These are phyloP conservation scores for Peronosclerospora sorghi DNA, from an alignment of 352 stramenopile genomes.

Conservation along the genomic window DNA sequence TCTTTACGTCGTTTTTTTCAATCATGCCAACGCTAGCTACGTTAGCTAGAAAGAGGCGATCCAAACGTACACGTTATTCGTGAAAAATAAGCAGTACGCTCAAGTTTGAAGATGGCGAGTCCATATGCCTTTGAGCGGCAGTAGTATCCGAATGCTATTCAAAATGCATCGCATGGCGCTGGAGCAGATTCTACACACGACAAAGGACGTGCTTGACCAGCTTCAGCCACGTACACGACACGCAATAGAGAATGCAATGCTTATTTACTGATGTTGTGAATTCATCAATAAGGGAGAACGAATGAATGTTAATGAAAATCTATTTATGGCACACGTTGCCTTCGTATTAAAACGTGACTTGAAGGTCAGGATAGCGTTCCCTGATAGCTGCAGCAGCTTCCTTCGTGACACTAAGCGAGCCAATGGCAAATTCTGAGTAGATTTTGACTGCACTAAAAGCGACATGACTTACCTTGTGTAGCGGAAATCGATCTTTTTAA, in stretches of 20 bases:
- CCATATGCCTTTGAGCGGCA: conserved; percentile 91
- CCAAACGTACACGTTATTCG: conserved; percentile 89
- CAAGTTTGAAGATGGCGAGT: conserved; percentile 86
- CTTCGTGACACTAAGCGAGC: conserved; percentile 54
- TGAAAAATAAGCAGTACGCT: conserved; percentile 94
- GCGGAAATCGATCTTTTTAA: conserved; percentile 85
- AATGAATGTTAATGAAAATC: no score
- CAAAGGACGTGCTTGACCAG: conserved; percentile 90
- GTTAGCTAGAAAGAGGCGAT: conserved; percentile 90
- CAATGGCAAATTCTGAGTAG: conserved; percentile 1
- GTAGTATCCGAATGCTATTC: conserved; percentile 90
- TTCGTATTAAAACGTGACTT: conserved; percentile 23
- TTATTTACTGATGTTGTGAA: no score
- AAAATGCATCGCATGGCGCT: conserved; percentile 97
- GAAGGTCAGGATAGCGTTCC: conserved; percentile 46
- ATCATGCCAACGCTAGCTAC: conserved; percentile 89
- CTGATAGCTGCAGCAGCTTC: conserved; percentile 60
- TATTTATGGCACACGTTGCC: no score
- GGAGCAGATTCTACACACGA: conserved; percentile 91
- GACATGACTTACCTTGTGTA: conserved; percentile 67
- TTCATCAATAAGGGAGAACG: no score
- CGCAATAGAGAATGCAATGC: no score
- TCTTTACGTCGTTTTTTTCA: conserved; percentile 65
- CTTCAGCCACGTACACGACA: no score
- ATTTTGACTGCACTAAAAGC: not conserved